Conservation (phyloP, 1,284 basidiomycete species). For the Leccinum variabile region DNA sequence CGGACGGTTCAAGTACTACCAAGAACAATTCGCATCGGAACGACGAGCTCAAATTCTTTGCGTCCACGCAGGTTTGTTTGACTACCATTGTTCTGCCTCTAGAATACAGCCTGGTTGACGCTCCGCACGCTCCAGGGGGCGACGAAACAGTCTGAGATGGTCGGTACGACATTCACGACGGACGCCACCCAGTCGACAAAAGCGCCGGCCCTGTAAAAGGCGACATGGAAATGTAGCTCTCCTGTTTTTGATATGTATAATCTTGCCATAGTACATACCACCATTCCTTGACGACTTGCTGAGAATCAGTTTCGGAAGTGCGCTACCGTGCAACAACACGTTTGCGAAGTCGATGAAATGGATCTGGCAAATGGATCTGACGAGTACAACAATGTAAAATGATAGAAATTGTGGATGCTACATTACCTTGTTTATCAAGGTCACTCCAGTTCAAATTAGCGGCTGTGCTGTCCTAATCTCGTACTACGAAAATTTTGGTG, state of each 20-base stretch:
- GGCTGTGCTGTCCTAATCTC: too few relatives aligned
- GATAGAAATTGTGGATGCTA: too few relatives aligned
- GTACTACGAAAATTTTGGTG: too few relatives aligned
- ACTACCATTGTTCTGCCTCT: background rate
- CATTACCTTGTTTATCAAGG: too few relatives aligned
- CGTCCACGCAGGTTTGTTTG: background rate
- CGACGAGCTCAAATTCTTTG: slow-evolving; percentile 1
- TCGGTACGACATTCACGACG: background rate
- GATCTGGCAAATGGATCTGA: too few relatives aligned
- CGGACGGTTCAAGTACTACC: background rate
- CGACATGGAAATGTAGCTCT: background rate
- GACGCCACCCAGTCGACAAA: background rate
- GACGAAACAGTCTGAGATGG: background rate
- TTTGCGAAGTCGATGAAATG: too few relatives aligned
- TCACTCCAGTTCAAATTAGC: too few relatives aligned
- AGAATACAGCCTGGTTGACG: background rate
- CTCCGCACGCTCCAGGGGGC: background rate
- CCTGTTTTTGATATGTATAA: background rate
- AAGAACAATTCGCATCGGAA: slow-evolving; percentile 1
- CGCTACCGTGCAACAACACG: too few relatives aligned
- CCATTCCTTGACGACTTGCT: background rate
- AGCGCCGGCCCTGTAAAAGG: background rate
- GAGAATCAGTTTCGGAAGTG: background rate
- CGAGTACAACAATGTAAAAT: too few relatives aligned
- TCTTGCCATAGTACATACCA: too few relatives aligned